These are phyloP conservation scores for Hericium coralloides DNA, from an alignment of 768 basidiomycete genomes.

Conservation along the genomic window DNA sequence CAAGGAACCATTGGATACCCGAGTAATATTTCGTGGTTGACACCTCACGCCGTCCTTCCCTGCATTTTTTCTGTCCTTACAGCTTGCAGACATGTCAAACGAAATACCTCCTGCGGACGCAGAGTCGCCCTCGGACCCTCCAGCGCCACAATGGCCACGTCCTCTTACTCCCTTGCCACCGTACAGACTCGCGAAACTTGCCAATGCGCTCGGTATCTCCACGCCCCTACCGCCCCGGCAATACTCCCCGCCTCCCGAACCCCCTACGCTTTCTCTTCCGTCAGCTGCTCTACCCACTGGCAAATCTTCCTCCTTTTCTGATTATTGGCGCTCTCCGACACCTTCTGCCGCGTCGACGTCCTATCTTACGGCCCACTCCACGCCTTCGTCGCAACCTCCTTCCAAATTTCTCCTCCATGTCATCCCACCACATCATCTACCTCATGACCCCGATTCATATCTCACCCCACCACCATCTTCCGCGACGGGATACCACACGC, in stretches of 20 bases:
- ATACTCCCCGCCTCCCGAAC: slow-evolving; percentile 22
- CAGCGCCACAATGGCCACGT: slow-evolving; percentile 40
- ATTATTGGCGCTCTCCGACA: slow-evolving; percentile 34
- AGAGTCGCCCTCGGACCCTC: not conserved
- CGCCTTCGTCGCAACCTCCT: slow-evolving; percentile 29
- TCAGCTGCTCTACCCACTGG: slow-evolving; percentile 7
- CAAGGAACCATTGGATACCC: not conserved
- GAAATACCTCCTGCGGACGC: not conserved
- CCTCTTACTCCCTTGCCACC: slow-evolving; percentile 70
- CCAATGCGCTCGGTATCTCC: slow-evolving; percentile 78
- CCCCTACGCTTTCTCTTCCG: slow-evolving; percentile 5
- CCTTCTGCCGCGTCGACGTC: slow-evolving; percentile 31
- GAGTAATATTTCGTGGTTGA: not conserved
- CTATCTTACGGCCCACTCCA: slow-evolving; percentile 25
- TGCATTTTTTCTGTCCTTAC: not conserved
- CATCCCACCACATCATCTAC: slow-evolving; percentile 66
- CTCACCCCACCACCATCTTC: slow-evolving; percentile 42
- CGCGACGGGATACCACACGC: slow-evolving; percentile 70
- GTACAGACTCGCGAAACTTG: slow-evolving; percentile 70
- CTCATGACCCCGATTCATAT: slow-evolving; percentile 48
- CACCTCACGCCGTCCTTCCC: not conserved
- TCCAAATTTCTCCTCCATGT: slow-evolving; percentile 78
- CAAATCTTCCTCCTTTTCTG: slow-evolving; percentile 24
- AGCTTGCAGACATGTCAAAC: slow-evolving; percentile 1
- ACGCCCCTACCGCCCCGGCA: slow-evolving; percentile 51